Base-by-base conservation (phyloP, 352 stramenopile genomes). In the Globisporangium orthogonon region DNA sequence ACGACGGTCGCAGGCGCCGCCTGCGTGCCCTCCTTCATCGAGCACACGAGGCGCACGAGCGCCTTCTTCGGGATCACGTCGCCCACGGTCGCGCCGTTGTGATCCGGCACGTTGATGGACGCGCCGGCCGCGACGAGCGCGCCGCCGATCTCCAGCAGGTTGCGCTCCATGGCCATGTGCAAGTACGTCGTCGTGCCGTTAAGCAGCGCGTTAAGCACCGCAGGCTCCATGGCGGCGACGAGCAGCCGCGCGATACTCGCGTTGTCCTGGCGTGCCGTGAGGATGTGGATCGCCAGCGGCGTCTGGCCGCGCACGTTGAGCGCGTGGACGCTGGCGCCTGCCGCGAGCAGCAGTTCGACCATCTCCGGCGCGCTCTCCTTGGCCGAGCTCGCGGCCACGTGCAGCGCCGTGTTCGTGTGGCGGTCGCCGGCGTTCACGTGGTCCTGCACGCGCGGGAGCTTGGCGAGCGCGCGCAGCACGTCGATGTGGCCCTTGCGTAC, bases 401-500 rank as follows among this genome's bases (percentile, higher is more conserved):
- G 84, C 49, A 94, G 75, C 60, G 84, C 76, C 47, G 84, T 94
- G 67, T 94, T 94, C 52, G 64, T 63, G 61, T 91, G 81, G 52
- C 81, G 76, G 62, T 94, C 84, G 44, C 81, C 81, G 0, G 79
- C 68, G 57, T 91, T 92, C 53, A 94, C 62, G 53, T 86, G 83
- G 17, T 92, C 84, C 9, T 73, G 61, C 11, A 85, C 67, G 23
- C 78, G 65, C 40, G 84, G 84, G 15, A 94, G 82, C 54, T 88
- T 91, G 23, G 75, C 78, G n/a, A 94, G 76, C 44, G 84, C 84
- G 15, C 71, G 69, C 50, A 94, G 64, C 43, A 94, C 84, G 43
- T 94, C 84, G 52, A 90, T 67, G 58, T 94, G 84, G 7, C 82
- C 84, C 56, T 94, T 94, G 41, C 87, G 87, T 48, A 82, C 84